Evolutionary conservation across 2,329 filamentous ascomycete species (phyloP).

Genomic region (Penicillium corylophilum): DNA sequence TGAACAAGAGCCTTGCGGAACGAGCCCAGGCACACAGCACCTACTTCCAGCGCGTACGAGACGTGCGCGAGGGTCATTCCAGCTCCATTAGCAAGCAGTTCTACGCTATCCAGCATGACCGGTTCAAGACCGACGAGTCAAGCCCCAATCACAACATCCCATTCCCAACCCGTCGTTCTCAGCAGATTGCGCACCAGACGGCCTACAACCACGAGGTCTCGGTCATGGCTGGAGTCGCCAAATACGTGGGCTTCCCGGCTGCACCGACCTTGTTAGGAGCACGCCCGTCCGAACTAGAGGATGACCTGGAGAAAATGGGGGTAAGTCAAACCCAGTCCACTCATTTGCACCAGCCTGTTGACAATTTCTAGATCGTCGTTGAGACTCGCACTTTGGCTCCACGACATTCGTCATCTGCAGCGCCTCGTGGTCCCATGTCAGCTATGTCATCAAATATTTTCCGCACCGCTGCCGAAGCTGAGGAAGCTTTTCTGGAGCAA

Average conservation of each 20-base stretch:
- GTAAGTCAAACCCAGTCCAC: constrained; percentile 55
- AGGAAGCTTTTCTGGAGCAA: constrained; percentile 83
- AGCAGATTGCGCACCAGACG: constrained; percentile 79
- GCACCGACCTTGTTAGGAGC: constrained; percentile 80
- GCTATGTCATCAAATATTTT: constrained; percentile 34
- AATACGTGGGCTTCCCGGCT: constrained; percentile 93
- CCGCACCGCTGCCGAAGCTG: constrained; percentile 66
- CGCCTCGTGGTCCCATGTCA: constrained; percentile 32
- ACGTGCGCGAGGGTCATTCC: constrained; percentile 76
- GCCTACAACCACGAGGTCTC: constrained; percentile 96
- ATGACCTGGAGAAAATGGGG: constrained; percentile 85
- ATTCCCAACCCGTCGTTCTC: constrained; percentile 72
- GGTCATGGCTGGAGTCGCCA: constrained; percentile 83
- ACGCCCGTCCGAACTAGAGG: constrained; percentile 71
- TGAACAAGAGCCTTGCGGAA: constrained; percentile 74
- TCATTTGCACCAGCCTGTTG: not conserved
- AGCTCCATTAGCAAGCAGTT: constrained; percentile 83
- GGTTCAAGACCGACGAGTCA: constrained; percentile 73
- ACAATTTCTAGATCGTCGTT: constrained; percentile 28
- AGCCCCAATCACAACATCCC: constrained; percentile 78
- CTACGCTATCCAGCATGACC: constrained; percentile 88
- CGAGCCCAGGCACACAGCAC: constrained; percentile 85
- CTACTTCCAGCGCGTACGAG: constrained; percentile 82
- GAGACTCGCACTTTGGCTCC: constrained; percentile 26
- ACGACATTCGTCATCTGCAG: constrained; percentile 26